A percentile compares a stretch with the other conserved stretches of the same genome.
These are phyloP conservation scores for Phytophthora ohioensis DNA, from an alignment of 352 stramenopile genomes.

Conservation along the genomic window DNA sequence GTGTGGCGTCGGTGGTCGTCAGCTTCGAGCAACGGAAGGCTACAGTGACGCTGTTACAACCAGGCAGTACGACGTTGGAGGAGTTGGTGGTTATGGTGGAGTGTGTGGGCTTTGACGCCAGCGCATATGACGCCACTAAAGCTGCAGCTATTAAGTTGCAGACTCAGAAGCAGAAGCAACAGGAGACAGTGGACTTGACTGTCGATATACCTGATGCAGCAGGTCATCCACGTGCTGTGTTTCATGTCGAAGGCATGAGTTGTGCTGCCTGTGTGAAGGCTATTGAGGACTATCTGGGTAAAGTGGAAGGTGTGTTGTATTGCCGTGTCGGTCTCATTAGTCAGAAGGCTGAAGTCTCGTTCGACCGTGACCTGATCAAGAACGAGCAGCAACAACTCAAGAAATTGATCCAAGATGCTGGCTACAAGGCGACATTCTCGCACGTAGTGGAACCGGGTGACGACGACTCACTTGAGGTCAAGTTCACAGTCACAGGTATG, in stretches of 20 bases:
- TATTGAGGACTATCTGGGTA: conserved; percentile 82
- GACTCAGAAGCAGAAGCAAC: conserved; percentile 46
- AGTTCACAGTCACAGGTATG: conserved; percentile 81
- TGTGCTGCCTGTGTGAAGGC: conserved; percentile 89
- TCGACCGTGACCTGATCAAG: conserved; percentile 76
- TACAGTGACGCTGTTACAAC: conserved; percentile 58
- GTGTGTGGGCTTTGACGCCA: conserved; percentile 73
- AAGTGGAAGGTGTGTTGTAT: conserved; percentile 70
- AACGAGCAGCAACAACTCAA: conserved; percentile 57
- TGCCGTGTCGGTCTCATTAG: conserved; percentile 87
- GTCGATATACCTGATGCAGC: conserved; percentile 45
- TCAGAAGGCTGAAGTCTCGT: conserved; percentile 87
- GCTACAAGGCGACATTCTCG: conserved; percentile 83
- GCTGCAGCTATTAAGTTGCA: conserved; percentile 61
- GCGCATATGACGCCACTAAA: conserved; percentile 62
- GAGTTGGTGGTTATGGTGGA: conserved; percentile 83
- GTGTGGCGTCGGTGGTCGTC: conserved; percentile 75
- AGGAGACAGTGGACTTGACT: conserved; percentile 37
- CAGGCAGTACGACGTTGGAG: conserved; percentile 60
- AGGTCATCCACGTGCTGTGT: conserved; percentile 75
- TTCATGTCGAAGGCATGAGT: conserved; percentile 89
- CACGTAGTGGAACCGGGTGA: conserved; percentile 79
- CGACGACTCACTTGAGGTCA: conserved; percentile 83
- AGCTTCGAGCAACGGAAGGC: conserved; percentile 78
- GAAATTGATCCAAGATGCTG: conserved; percentile 76